A percentile compares a stretch with the other conserved stretches of the same genome.
Evolutionary conservation across 129 eudicot species (phyloP).

Genomic region (Lactuca sativa): DNA sequence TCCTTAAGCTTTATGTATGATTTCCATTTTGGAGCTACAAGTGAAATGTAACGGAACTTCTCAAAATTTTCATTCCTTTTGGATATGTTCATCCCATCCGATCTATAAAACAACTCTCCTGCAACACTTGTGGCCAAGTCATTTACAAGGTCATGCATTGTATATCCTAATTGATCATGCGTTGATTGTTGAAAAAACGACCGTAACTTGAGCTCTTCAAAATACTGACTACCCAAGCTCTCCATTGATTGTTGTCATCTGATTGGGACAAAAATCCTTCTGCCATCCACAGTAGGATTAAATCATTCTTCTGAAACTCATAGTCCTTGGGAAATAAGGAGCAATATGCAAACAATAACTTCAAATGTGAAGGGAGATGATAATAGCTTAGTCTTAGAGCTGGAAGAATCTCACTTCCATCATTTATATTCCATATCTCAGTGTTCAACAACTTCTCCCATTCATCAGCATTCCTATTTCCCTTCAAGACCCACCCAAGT

Average conservation of each 20-base stretch:
- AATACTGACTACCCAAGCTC: conserved; percentile 15
- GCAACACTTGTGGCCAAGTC: neutral
- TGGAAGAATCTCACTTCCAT: neutral
- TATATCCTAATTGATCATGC: neutral
- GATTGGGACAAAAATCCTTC: neutral
- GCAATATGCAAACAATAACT: conserved; percentile 29
- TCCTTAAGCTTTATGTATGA: neutral
- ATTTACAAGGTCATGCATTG: neutral
- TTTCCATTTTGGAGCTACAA: neutral
- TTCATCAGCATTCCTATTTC: neutral
- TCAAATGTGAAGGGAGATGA: conserved; percentile 30
- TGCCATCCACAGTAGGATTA: conserved; percentile 29
- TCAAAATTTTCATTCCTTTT: neutral
- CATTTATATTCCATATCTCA: neutral
- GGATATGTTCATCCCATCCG: conserved; percentile 11
- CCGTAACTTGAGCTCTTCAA: neutral
- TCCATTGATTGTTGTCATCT: conserved; percentile 12
- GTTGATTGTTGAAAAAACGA: conserved; percentile 24
- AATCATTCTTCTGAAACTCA: conserved; percentile 18
- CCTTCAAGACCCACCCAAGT: conserved; percentile 23
- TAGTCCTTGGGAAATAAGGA: conserved; percentile 30
- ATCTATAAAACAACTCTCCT: neutral
- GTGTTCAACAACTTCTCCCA: conserved; percentile 12
- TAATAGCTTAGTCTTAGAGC: neutral
- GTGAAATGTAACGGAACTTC: neutral